Evolutionary conservation across 192 early-diverging fungal species (phyloP).

Genomic region (Backusella circina): DNA sequence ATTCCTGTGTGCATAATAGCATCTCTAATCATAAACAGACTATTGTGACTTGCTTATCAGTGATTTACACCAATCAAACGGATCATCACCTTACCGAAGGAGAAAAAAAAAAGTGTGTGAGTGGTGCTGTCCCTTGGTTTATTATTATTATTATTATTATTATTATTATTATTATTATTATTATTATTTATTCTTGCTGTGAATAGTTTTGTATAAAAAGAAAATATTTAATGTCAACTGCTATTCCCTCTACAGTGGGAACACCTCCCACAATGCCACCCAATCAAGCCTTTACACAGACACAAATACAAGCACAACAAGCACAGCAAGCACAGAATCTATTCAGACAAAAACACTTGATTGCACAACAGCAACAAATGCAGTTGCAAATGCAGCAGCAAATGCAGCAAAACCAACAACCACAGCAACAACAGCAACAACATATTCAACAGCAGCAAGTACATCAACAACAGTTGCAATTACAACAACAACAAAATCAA

Average conservation of each 20-base stretch:
- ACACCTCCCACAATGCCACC: not conserved
- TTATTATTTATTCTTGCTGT: not conserved
- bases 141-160: not conserved
- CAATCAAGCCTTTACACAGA: not conserved
- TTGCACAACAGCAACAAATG: not conserved
- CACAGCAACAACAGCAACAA: not conserved
- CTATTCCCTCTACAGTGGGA: constrained; percentile 2
- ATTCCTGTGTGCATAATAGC: no score
- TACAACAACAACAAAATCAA: constrained; percentile 3
- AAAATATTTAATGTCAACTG: constrained; percentile 1
- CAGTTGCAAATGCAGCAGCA: not conserved
- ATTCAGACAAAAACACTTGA: not conserved
- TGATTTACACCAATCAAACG: not conserved
- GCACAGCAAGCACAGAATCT: constrained; percentile 3
- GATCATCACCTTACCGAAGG: not conserved
- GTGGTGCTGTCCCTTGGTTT: not conserved
- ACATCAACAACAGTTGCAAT: not conserved
- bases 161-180: not conserved
- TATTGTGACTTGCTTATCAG: not conserved
- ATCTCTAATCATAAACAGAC: not conserved
- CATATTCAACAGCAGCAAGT: not conserved
- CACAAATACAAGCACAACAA: not conserved
- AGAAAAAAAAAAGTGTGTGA: not conserved
- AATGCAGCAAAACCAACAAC: not conserved
- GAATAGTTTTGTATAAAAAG: not conserved